Base-by-base conservation (phyloP, 1,284 basidiomycete species). In the Amylostereum areolatum region DNA sequence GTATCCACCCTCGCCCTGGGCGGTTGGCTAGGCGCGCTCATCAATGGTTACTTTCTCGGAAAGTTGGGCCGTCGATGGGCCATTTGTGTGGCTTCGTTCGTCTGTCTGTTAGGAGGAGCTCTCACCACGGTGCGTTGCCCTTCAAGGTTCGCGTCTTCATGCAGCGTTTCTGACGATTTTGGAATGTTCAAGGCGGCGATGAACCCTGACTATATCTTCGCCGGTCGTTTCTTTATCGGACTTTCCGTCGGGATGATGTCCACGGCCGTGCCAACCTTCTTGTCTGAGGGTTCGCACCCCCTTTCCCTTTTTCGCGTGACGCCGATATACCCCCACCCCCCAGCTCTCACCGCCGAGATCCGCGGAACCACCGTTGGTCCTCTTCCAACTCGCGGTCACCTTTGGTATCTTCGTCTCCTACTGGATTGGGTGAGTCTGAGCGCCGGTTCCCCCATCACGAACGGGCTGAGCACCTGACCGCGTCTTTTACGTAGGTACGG, bases 1-100 rank as follows among this genome's bases (percentile, higher is more conserved):
- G 59, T 61, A 32, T 59, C 58, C n/a, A 59, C 56, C 2, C 52
- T 61, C 2, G 56, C 54, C 12, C 50, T 58, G n/a, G 59, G 59
- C 8, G 59, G 59, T 33, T 61, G 59, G 59, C 51, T 49, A n/a
- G 59, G 59, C 10, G 55, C 59, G 9, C 45, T 61, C 24, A 41
- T 54, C 5, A 61, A 61, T 25, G 59, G 59, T n/a, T 61, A 61
- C 42, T 51, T 59, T 32, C 57, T 58, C 53, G 59, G 58, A 46
- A 54, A 44, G 3, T 50, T 61, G n/a, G 59, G 58, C 18, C 58
- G 59, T 8, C 54, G 59, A 31, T 61, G 59, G 59, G 58, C 57
- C 10, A 51, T 61, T 12, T 48, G 58, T 7, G 31, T 57, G 8
- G 59, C 57, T 12, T 48, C 57, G 7, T 37, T 61, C 3, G 51